Percentiles rank a stretch among this genome's conserved stretches.
Evolutionary conservation across 176 grass and related monocot genomes (phyloP).

Genomic region (Avena insularis): DNA sequence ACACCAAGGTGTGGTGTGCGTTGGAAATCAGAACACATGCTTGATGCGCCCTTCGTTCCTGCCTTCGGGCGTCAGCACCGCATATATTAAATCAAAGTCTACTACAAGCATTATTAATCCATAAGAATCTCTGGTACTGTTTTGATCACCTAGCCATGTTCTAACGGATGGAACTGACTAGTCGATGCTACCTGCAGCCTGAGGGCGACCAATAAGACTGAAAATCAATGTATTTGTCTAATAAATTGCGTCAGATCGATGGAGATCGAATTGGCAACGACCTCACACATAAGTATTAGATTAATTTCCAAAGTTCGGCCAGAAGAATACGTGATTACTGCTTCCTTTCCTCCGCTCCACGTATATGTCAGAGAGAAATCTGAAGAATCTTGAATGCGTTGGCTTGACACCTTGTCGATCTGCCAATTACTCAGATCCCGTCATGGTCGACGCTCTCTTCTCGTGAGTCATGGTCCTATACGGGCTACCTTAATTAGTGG

Average conservation of each 20-base stretch:
- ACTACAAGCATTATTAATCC: background rate
- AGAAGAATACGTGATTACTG: too few species aligned
- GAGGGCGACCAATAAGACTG: background rate
- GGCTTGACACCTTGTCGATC: background rate
- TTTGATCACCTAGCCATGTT: background rate
- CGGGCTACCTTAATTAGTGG: background rate
- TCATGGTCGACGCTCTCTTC: background rate
- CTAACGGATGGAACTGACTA: background rate
- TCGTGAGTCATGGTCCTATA: background rate
- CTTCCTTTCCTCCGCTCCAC: too few species aligned
- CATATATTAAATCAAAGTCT: background rate
- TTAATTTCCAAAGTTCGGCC: background rate
- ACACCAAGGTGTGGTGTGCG: background rate
- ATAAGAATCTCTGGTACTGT: background rate
- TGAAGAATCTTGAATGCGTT: background rate
- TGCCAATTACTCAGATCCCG: background rate
- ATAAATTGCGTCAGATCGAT: background rate
- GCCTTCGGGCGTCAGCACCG: background rate
- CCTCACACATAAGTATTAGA: background rate
- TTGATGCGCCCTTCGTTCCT: background rate
- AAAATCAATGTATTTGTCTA: background rate
- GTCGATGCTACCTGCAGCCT: background rate
- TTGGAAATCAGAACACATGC: conserved; percentile 4
- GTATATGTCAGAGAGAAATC: too few species aligned
- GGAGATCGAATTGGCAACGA: too few species aligned